Percentiles rank a stretch among this genome's conserved stretches.
These are phyloP conservation scores for Fulvia fulva DNA, from an alignment of 2,329 filamentous ascomycete genomes.

Conservation along the genomic window DNA sequence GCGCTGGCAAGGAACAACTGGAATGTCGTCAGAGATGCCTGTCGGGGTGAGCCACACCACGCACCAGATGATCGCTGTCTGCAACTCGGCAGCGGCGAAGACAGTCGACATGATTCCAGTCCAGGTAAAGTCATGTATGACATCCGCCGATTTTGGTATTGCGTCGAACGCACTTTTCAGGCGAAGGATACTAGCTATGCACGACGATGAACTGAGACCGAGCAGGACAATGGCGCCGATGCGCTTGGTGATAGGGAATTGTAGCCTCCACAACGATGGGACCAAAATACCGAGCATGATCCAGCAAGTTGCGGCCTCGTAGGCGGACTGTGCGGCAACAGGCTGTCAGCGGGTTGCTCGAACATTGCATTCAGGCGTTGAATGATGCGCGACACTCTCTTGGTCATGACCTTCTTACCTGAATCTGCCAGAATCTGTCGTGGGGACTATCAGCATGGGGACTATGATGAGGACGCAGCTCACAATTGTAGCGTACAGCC, in stretches of 20 bases:
- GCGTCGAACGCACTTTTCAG: conserved; percentile 8
- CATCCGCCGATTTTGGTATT: conserved; percentile 3
- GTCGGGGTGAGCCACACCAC: too few relatives aligned
- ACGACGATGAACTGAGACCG: conserved; percentile 12
- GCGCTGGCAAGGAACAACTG: too few relatives aligned
- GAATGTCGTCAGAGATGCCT: too few relatives aligned
- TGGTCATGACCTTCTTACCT: not conserved
- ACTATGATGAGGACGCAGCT: not conserved
- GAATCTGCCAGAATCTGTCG: conserved; percentile 10
- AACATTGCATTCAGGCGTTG: too few relatives aligned
- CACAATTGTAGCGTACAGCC: not conserved
- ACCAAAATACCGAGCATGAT: conserved; percentile 9
- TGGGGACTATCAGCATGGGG: not conserved
- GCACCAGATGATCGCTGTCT: not conserved
- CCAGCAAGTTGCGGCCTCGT: conserved; percentile 7
- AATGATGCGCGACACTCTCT: too few relatives aligned
- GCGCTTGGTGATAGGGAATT: not conserved
- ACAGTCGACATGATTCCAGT: not conserved
- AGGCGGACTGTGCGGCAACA: not conserved
- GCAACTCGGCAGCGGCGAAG: not conserved
- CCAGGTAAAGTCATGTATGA: conserved; percentile 8
- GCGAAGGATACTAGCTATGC: conserved; percentile 3
- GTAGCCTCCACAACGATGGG: conserved; percentile 8
- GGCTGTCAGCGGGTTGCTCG: too few relatives aligned
- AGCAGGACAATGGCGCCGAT: conserved; percentile 10